Percentiles rank a stretch among this genome's conserved stretches.
These are phyloP conservation scores for sorghum (Sorghum bicolor) DNA, from an alignment of 176 grass and related monocot genomes.

Conservation along the genomic window Sorghum_bicolor_NCBIv3 NC_012872.2:69759501-69760000, in stretches of 20 bases:
- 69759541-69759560: slow-evolving; percentile 38
- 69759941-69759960: background rate
- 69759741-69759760: slow-evolving; percentile 82
- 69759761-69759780: slow-evolving; percentile 64
- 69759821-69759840: slow-evolving; percentile 72
- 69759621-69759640: slow-evolving; percentile 52
- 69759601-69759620: slow-evolving; percentile 81
- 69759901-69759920: slow-evolving; percentile 3
- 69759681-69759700: background rate
- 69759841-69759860: slow-evolving; percentile 94
- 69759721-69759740: slow-evolving; percentile 60
- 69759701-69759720: background rate
- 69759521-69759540: slow-evolving; percentile 54
- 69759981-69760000: background rate
- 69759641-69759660: background rate
- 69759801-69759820: slow-evolving; percentile 69
- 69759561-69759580: slow-evolving; percentile 61
- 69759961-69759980: background rate
- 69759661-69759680: background rate
- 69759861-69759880: slow-evolving; percentile 43
- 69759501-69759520: slow-evolving; percentile 71
- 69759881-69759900: slow-evolving; percentile 19
- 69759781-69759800: slow-evolving; percentile 89
- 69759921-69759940: slow-evolving; percentile 23
- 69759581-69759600: slow-evolving; percentile 76